phyloP scores from a whole-genome alignment of 2,329 filamentous ascomycete species.

The Neocucurbitaria cava region DNA sequence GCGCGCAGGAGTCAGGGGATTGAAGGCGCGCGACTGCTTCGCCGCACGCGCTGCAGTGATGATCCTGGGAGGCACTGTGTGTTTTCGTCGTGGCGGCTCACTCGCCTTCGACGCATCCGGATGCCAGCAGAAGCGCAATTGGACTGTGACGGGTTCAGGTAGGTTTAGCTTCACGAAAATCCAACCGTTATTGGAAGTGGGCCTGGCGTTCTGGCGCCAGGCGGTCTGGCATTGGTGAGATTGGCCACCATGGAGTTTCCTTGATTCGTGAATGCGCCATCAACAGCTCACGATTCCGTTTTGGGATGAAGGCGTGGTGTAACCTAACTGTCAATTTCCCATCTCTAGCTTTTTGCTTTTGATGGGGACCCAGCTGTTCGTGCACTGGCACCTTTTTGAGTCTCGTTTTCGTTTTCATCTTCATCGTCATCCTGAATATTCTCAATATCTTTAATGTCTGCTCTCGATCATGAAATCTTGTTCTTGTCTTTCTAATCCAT shows the following conservation, averaged over 20 bases:
- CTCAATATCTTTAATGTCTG: slow-evolving; percentile 7
- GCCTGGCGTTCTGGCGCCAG: slow-evolving; percentile 8
- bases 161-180: not conserved
- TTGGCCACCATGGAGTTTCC: slow-evolving; percentile 6
- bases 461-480: slow-evolving; percentile 23
- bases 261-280: slow-evolving; percentile 18
- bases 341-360: slow-evolving; percentile 6
- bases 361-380: slow-evolving; percentile 4
- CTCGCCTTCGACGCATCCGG: slow-evolving; percentile 10
- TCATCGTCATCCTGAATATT: not conserved
- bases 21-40: not conserved
- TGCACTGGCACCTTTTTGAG: not conserved
- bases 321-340: slow-evolving; percentile 13
- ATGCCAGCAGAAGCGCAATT: slow-evolving; percentile 11
- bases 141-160: slow-evolving; percentile 9
- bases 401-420: not conserved
- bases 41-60: slow-evolving; percentile 4
- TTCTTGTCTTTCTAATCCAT: slow-evolving; percentile 20
- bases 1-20: not conserved
- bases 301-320: slow-evolving; percentile 9
- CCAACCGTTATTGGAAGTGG: slow-evolving; percentile 17
- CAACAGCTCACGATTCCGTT: slow-evolving; percentile 3
- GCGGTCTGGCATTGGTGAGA: slow-evolving; percentile 16
- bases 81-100: not conserved
- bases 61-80: slow-evolving; percentile 1